Conservation (phyloP, 2,329 filamentous ascomycete genomes). For the Ilyonectria sp. region DNA sequence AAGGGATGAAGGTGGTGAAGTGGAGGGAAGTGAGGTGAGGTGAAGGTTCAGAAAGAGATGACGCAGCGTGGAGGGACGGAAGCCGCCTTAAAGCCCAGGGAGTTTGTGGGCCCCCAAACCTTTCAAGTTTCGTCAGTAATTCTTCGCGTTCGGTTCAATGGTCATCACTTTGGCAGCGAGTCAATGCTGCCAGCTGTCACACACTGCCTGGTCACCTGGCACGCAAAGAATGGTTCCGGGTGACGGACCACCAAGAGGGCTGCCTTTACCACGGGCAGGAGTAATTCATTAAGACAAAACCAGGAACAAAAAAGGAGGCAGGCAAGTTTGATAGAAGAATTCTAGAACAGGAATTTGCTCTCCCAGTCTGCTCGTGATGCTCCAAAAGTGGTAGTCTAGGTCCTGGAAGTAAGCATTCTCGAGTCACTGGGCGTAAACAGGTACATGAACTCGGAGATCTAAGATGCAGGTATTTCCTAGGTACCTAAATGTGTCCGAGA, state of each 20-base stretch:
- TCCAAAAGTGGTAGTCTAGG: not conserved
- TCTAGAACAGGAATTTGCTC: not conserved
- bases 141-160: not conserved
- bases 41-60: not conserved
- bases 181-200: conserved; percentile 12
- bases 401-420: not conserved
- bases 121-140: not conserved
- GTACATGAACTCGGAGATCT: not conserved
- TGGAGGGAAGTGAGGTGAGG: not conserved
- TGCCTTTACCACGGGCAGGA: not conserved
- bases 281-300: not conserved
- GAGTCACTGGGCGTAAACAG: too few relatives aligned
- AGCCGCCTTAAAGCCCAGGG: not conserved
- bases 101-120: not conserved
- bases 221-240: not conserved
- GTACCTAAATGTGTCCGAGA: not conserved
- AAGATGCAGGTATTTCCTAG: not conserved
- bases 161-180: not conserved
- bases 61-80: not conserved
- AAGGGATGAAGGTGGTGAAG: not conserved
- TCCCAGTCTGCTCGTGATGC: not conserved
- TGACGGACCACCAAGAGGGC: not conserved
- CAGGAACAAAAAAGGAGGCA: not conserved
- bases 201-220: conserved; percentile 15
- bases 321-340: too few relatives aligned